Evolutionary conservation across 805 yeast genomes (phyloP).

Genomic region (Peterozyma toletana): DNA sequence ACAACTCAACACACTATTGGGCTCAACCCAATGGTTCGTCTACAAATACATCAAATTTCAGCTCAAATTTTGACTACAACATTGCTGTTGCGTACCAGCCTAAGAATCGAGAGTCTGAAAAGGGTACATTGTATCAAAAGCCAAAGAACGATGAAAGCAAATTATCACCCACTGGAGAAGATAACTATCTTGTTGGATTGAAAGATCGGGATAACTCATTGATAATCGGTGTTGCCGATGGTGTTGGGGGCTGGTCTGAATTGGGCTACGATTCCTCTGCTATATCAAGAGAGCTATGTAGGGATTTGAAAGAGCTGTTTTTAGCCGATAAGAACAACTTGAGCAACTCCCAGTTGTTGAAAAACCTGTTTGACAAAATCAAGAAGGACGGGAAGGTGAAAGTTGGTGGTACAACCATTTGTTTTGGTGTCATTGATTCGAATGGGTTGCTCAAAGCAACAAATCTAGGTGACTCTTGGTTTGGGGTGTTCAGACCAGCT

Average conservation of each 20-base stretch:
- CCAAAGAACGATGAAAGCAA: neutral
- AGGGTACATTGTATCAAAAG: slow-evolving; percentile 23
- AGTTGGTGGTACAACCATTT: slow-evolving; percentile 93
- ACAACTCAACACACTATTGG: no score
- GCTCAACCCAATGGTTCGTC: slow-evolving; percentile 14
- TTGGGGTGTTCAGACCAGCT: slow-evolving; percentile 70
- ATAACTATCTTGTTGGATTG: slow-evolving; percentile 46
- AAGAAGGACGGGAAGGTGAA: slow-evolving; percentile 49
- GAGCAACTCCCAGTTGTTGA: slow-evolving; percentile 43
- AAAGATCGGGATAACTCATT: slow-evolving; percentile 28
- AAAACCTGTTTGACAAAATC: slow-evolving; percentile 48
- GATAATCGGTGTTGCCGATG: slow-evolving; percentile 85
- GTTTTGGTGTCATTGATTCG: slow-evolving; percentile 65
- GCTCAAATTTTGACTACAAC: slow-evolving; percentile 32
- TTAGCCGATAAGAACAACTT: slow-evolving; percentile 13
- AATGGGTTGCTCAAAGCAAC: slow-evolving; percentile 53
- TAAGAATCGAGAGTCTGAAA: slow-evolving; percentile 49
- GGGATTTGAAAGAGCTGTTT: slow-evolving; percentile 37
- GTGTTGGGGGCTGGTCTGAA: slow-evolving; percentile 97
- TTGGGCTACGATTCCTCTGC: slow-evolving; percentile 88
- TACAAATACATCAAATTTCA: slow-evolving; percentile 5
- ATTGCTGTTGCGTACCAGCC: slow-evolving; percentile 71
- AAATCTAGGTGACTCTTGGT: slow-evolving; percentile 94
- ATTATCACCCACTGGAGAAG: slow-evolving; percentile 69
- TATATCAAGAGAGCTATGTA: slow-evolving; percentile 74